phyloP scores from a whole-genome alignment of 2,329 filamentous ascomycete species.

The Alternaria solani region DNA sequence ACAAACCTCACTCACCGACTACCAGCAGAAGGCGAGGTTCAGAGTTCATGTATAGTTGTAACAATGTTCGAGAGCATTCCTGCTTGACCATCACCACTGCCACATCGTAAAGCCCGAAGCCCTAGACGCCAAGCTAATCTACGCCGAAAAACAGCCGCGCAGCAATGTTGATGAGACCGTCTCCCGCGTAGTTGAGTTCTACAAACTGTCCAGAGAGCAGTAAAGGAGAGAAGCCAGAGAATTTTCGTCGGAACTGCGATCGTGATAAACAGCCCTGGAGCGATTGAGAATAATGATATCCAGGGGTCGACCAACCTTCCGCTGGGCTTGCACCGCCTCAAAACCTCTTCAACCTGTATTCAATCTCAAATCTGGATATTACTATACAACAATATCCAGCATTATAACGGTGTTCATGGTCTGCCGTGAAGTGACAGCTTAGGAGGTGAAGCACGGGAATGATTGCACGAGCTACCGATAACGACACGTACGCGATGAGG shows the following conservation, averaged over 20 bases:
- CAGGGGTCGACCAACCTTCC: no score
- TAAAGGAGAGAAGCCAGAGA: not conserved
- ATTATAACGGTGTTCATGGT: no score
- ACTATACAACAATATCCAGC: accelerated
- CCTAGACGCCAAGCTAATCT: not conserved
- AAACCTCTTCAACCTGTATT: no score
- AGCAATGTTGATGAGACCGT: not conserved
- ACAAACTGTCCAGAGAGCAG: not conserved
- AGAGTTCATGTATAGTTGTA: not conserved
- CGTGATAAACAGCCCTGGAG: not conserved
- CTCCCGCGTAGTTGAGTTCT: not conserved
- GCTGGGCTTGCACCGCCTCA: no score
- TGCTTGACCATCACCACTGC: not conserved
- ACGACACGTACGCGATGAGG: not conserved
- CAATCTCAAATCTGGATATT: not conserved
- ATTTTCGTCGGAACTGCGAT: not conserved
- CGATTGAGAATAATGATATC: not conserved
- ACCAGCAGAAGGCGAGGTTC: not conserved
- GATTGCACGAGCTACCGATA: not conserved
- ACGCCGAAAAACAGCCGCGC: no score
- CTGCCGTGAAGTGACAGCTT: no score
- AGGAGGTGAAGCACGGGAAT: not conserved
- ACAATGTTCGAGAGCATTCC: not conserved
- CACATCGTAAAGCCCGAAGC: not conserved
- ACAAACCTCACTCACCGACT: not conserved